Evolutionary conservation across 140 eudicot genomes (phyloP), one percentile per base, ranked within the genome.

Genomic region (Senecio squalidus): DNA sequence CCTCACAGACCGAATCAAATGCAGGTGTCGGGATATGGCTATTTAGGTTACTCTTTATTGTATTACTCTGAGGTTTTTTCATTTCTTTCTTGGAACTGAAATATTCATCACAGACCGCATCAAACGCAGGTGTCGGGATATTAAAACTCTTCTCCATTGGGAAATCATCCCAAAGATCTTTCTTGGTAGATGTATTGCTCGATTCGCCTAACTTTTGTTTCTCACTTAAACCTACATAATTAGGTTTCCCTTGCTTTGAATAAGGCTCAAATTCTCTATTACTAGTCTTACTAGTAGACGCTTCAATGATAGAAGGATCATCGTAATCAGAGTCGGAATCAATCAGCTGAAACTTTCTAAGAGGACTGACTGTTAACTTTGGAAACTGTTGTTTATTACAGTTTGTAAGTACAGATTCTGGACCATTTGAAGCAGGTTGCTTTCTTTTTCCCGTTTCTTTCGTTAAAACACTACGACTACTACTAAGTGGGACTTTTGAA

Each of bases 261-360:
- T 68, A 54, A 22, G 75, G 72, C 24, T 21, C 54, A 28, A 68
- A 47, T 46, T 15, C n/a, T n/a, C n/a, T 49, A 52, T 18, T 71
- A 15, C 11, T 31, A 3, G 60, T 65, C 33, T 14, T 54, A 34
- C 26, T 60, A 9, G 21, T 30, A 2, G 71, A 51, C 50, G 6
- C 38, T 57, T 70, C 59, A 21, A 24, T 44, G 15, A 65, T 41
- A 50, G 55, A 66, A 16, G 76, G 76, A 31, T 80, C 76, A 69
- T 86, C 98, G 15, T 79, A 80, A 63, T 90, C 97, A 41, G 95
- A 85, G 68, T 90, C 95, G 25, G 97, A 90, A 76, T 91, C 96
- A 68, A 86, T 76, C 80, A 91, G 62, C 81, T 86, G 94, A 62
- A 84, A 89, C 62, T 72, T 82, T 80, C 97, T 75, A 7, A 82